These are phyloP conservation scores for Phytopythium sindhum DNA, from an alignment of 352 stramenopile species.

Conservation along the genomic window DNA sequence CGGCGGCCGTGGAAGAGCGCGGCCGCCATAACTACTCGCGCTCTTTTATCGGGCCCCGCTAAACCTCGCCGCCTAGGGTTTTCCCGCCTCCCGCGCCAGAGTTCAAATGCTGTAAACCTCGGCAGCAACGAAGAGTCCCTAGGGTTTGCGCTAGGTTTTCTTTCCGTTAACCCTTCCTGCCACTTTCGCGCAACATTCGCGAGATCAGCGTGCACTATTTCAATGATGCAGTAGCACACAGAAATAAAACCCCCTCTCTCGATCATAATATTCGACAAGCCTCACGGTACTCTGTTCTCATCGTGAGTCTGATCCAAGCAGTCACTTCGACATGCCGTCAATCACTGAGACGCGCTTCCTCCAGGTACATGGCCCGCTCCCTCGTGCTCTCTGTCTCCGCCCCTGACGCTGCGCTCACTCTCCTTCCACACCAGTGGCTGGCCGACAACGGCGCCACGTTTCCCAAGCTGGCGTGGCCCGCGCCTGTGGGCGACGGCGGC, in stretches of 20 bases:
- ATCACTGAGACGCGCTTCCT: conserved; percentile 47
- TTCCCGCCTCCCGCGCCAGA: conserved; percentile 1
- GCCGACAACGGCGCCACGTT: conserved; percentile 63
- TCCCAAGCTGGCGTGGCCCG: conserved; percentile 77
- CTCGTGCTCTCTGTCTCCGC: not conserved
- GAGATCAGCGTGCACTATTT: no score
- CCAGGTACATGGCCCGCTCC: conserved; percentile 12
- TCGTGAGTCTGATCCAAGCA: no score
- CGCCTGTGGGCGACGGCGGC: conserved; percentile 30
- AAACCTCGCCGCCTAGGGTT: conserved; percentile 8
- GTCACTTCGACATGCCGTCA: conserved; percentile 9
- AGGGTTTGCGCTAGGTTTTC: conserved; percentile 15
- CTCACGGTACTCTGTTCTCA: no score
- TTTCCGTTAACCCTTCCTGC: conserved; percentile 5
- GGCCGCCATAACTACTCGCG: not conserved
- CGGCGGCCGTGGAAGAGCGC: conserved; percentile 26
- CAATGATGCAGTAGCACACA: no score
- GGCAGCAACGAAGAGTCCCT: not conserved
- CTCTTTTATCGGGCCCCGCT: conserved; percentile 1
- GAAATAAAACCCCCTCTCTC: no score
- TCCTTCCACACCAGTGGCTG: conserved; percentile 45
- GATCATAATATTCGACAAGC: no score
- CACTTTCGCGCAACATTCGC: not conserved
- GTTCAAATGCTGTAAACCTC: not conserved
- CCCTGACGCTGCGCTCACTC: not conserved